Conservation (phyloP, 805 yeast genomes). For the Zygoascus tannicola region DNA sequence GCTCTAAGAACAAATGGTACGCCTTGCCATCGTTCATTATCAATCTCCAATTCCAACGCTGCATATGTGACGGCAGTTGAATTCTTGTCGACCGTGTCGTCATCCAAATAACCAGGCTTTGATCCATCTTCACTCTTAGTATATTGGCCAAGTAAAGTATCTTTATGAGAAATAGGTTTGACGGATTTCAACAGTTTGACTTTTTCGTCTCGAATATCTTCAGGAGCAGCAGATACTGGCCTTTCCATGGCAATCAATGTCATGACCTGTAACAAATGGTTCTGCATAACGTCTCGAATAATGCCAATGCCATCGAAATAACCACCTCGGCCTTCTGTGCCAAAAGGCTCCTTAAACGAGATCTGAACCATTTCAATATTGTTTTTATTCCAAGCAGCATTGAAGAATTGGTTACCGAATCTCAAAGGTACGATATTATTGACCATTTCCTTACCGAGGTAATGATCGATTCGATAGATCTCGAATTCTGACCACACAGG, state of each 20-base stretch:
- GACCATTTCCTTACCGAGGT: slow-evolving; percentile 96
- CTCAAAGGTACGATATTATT: slow-evolving; percentile 83
- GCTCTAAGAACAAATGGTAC: slow-evolving; percentile 94
- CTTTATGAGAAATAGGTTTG: slow-evolving; percentile 51
- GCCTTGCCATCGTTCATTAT: slow-evolving; percentile 97
- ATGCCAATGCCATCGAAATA: slow-evolving; percentile 93
- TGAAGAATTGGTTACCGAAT: slow-evolving; percentile 81
- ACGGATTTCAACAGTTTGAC: slow-evolving; percentile 84
- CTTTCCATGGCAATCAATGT: slow-evolving; percentile 92
- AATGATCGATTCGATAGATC: slow-evolving; percentile 92
- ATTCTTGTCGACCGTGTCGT: slow-evolving; percentile 71
- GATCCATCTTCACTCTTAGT: slow-evolving; percentile 72
- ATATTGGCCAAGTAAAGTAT: slow-evolving; percentile 83
- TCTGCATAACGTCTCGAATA: slow-evolving; percentile 96
- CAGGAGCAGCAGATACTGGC: slow-evolving; percentile 85
- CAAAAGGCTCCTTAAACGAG: slow-evolving; percentile 95
- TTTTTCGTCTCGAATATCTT: slow-evolving; percentile 91
- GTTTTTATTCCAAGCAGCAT: slow-evolving; percentile 82
- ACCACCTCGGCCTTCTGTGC: slow-evolving; percentile 98
- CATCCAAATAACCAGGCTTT: slow-evolving; percentile 88
- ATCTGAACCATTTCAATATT: slow-evolving; percentile 76
- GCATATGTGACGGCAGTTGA: slow-evolving; percentile 92
- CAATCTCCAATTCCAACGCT: slow-evolving; percentile 66
- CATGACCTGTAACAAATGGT: slow-evolving; percentile 87
- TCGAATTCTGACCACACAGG: slow-evolving; percentile 89